Evolutionary conservation across 2,329 filamentous ascomycete species (phyloP).

Genomic region (Cladosporium sp.): DNA sequence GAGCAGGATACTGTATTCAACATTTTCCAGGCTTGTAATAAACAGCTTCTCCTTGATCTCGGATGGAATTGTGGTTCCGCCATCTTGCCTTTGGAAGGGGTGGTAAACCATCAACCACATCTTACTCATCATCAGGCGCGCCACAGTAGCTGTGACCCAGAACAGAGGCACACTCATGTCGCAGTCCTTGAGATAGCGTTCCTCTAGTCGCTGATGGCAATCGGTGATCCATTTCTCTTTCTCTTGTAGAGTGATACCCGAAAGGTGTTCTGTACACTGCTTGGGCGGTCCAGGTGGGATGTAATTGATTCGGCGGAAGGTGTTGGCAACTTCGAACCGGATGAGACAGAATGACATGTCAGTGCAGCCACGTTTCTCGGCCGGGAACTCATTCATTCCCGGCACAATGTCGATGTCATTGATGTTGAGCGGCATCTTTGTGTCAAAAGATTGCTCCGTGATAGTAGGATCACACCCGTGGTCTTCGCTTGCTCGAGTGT

Average conservation of each 20-base stretch:
- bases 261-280: constrained; percentile 45
- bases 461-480: constrained; percentile 65
- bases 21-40: constrained; percentile 69
- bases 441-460: constrained; percentile 59
- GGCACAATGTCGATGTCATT: constrained; percentile 56
- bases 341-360: constrained; percentile 59
- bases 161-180: constrained; percentile 61
- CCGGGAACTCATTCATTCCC: constrained; percentile 49
- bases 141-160: constrained; percentile 68
- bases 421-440: constrained; percentile 58
- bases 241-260: constrained; percentile 46
- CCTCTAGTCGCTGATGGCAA: constrained; percentile 49
- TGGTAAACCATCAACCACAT: constrained; percentile 77
- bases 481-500: constrained; percentile 62
- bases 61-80: constrained; percentile 57
- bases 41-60: constrained; percentile 70
- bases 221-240: constrained; percentile 54
- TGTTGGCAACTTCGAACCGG: constrained; percentile 53
- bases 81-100: constrained; percentile 64
- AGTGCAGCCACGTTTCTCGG: constrained; percentile 54
- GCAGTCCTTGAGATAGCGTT: constrained; percentile 51
- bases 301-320: constrained; percentile 48
- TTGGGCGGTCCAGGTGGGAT: constrained; percentile 44
- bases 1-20: constrained; percentile 68
- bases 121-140: constrained; percentile 72